These are phyloP conservation scores for Claviceps maximensis DNA, from an alignment of 2,329 filamentous ascomycete genomes.

Conservation along the genomic window DNA sequence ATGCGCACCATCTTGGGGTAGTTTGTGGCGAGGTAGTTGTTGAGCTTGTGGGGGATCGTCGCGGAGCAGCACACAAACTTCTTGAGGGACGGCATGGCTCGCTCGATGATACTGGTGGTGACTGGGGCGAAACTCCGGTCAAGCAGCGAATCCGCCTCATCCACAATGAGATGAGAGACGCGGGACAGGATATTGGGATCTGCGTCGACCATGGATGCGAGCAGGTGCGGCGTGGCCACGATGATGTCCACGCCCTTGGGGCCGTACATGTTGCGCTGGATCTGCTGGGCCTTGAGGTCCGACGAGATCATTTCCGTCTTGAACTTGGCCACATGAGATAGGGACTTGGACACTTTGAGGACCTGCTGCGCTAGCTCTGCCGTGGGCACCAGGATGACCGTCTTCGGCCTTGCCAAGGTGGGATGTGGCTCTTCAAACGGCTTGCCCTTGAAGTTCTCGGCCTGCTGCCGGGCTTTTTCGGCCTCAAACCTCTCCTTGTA, in stretches of 20 bases:
- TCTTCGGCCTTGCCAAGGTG: constrained; percentile 65
- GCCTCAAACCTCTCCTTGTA: constrained; percentile 42
- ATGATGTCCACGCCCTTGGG: constrained; percentile 72
- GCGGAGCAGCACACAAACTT: constrained; percentile 90
- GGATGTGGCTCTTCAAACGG: constrained; percentile 57
- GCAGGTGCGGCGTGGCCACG: constrained; percentile 76
- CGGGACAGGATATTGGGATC: constrained; percentile 90
- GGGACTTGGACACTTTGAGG: constrained; percentile 61
- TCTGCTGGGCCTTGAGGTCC: constrained; percentile 60
- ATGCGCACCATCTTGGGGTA: constrained; percentile 77
- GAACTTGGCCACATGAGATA: constrained; percentile 80
- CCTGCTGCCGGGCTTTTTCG: constrained; percentile 42
- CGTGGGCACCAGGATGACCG: constrained; percentile 80
- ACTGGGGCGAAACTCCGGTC: constrained; percentile 83
- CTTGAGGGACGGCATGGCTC: constrained; percentile 64
- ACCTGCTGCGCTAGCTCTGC: constrained; percentile 88
- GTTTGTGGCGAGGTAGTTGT: constrained; percentile 66
- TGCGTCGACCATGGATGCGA: constrained; percentile 74
- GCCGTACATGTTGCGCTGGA: constrained; percentile 73
- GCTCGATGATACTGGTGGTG: constrained; percentile 72
- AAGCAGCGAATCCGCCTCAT: constrained; percentile 92
- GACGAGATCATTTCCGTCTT: constrained; percentile 74
- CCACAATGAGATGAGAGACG: constrained; percentile 76
- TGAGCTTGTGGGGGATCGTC: constrained; percentile 82
- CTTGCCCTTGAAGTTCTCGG: constrained; percentile 42